Evolutionary conservation across 805 yeast species (phyloP).

Genomic region (Torulaspora franciscae): DNA sequence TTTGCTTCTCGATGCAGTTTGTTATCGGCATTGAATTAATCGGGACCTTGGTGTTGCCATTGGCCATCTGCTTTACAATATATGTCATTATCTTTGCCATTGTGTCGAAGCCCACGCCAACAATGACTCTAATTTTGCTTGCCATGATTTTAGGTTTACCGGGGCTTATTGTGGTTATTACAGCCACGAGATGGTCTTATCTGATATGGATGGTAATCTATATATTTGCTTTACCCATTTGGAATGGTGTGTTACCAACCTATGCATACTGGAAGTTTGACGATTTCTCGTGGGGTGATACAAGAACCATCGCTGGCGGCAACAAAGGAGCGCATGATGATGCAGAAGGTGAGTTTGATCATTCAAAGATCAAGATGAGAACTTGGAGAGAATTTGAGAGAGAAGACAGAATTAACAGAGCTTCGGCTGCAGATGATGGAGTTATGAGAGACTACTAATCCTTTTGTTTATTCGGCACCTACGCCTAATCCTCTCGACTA

Average conservation of each 20-base stretch:
- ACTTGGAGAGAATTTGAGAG: slow-evolving; percentile 71
- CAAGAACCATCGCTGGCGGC: slow-evolving; percentile 71
- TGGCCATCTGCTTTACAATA: slow-evolving; percentile 76
- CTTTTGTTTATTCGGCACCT: no score
- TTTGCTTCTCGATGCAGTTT: slow-evolving; percentile 93
- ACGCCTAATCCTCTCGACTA: no score
- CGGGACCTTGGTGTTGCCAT: slow-evolving; percentile 85
- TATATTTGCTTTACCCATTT: slow-evolving; percentile 77
- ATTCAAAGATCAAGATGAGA: slow-evolving; percentile 84
- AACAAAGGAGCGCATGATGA: slow-evolving; percentile 43
- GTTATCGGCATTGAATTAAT: slow-evolving; percentile 76
- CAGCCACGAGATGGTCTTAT: slow-evolving; percentile 70
- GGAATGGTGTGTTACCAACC: slow-evolving; percentile 85
- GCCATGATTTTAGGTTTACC: slow-evolving; percentile 82
- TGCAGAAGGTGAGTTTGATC: slow-evolving; percentile 79
- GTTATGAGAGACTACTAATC: background rate
- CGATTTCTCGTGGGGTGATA: slow-evolving; percentile 95
- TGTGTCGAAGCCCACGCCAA: slow-evolving; percentile 69
- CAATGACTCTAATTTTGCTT: slow-evolving; percentile 68
- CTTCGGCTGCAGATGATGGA: slow-evolving; percentile 1
- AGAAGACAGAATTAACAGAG: slow-evolving; percentile 10
- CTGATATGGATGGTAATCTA: slow-evolving; percentile 76
- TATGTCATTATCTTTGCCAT: slow-evolving; percentile 73
- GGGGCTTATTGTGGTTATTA: slow-evolving; percentile 71
- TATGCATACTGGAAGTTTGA: slow-evolving; percentile 94